These are phyloP conservation scores for Epichloe sp. DNA, from an alignment of 2,329 filamentous ascomycete genomes.

Conservation along the genomic window DNA sequence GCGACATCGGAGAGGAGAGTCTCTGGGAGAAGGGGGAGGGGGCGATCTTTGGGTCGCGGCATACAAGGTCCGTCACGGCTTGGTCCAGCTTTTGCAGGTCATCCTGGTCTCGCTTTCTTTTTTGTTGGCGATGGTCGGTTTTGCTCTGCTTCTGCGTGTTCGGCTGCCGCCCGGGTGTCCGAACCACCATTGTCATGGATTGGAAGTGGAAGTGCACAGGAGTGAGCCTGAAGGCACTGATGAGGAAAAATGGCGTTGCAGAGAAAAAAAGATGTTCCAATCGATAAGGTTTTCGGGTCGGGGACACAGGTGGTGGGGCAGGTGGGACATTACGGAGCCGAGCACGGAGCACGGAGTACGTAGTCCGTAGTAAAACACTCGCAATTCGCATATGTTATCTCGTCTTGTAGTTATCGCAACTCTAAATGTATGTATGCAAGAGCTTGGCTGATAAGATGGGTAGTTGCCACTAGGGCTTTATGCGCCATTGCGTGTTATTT, in stretches of 20 bases:
- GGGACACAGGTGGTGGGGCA: background rate
- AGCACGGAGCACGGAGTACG: no score
- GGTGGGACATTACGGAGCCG: background rate
- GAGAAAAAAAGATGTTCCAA: background rate
- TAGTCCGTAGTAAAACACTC: no score
- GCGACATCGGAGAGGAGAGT: background rate
- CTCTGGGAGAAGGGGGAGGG: background rate
- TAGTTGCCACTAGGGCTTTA: no score
- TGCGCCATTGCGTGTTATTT: no score
- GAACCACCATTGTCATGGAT: slow-evolving; percentile 16
- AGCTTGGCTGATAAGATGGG: no score
- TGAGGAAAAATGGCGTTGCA: background rate
- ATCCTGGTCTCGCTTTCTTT: slow-evolving; percentile 24
- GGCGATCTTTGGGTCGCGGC: background rate
- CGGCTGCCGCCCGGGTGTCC: slow-evolving; percentile 11
- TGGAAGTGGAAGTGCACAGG: no score
- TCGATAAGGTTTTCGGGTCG: background rate
- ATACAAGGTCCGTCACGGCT: slow-evolving; percentile 21
- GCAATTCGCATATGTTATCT: no score
- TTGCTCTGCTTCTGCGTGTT: slow-evolving; percentile 17
- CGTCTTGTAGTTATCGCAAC: no score
- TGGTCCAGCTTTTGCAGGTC: slow-evolving; percentile 21
- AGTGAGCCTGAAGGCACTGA: background rate
- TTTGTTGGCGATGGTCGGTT: slow-evolving; percentile 22
- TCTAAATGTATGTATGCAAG: no score